Evolutionary conservation across 352 stramenopile genomes (phyloP).

Genomic region (Phytophthora citrophthora): DNA sequence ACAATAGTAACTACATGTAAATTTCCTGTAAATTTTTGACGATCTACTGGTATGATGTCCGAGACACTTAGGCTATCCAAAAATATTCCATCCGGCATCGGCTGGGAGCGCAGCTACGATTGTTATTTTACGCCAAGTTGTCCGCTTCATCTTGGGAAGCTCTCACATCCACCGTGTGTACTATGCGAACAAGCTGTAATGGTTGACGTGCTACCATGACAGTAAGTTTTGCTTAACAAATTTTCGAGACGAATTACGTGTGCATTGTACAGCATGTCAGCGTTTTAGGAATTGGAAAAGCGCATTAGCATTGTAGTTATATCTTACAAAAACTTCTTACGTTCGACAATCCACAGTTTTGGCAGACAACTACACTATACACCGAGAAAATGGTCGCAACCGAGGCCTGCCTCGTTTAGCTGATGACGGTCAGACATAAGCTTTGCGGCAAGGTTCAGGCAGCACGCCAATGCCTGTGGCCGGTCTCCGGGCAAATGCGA

Average conservation of each 20-base stretch:
- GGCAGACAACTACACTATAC: too few species aligned
- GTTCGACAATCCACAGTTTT: too few species aligned
- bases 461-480: too few species aligned
- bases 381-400: constrained; percentile 6
- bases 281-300: background rate
- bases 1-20: too few species aligned
- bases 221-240: background rate
- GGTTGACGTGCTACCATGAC: constrained; percentile 3
- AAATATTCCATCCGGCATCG: background rate
- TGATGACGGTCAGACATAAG: constrained; percentile 6
- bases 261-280: background rate
- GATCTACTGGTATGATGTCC: too few species aligned
- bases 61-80: background rate
- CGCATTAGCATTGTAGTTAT: too few species aligned
- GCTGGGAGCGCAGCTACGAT: constrained; percentile 15
- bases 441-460: constrained; percentile 3
- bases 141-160: constrained; percentile 19
- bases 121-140: constrained; percentile 5
- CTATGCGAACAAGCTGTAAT: constrained; percentile 9
- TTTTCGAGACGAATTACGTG: background rate
- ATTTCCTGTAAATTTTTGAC: too few species aligned
- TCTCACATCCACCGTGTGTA: constrained; percentile 3
- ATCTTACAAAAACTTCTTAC: too few species aligned
- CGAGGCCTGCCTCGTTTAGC: constrained; percentile 9
- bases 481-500: background rate